Base-by-base conservation (phyloP, 345 rosid genomes). In the Melaleuca alternifolia region DNA sequence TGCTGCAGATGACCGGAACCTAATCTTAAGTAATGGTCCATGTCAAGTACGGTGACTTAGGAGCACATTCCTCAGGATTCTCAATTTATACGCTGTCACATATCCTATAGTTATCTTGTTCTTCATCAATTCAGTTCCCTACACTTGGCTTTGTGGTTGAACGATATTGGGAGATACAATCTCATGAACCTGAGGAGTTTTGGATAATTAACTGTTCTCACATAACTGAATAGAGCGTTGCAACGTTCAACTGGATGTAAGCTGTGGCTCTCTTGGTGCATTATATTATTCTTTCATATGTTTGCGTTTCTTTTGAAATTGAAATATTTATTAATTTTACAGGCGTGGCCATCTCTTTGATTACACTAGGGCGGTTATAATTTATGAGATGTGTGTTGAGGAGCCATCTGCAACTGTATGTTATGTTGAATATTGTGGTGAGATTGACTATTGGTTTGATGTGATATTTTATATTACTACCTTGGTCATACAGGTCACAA, bases 261-360 rank as follows among this genome's bases (percentile, higher is more conserved):
- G 85, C 51, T 91, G 84, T 76, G 76, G 65, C 81, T 57, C 52
- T 76, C 65, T 88, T 50, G 52, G 52, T 83, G 83, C 86, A 28
- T 77, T 44, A 21, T 30, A 46, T 28, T 85, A 53, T 91, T 61
- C 50, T 50, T 24, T 84, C 85, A 41, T 48, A 30, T 37, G 90
- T 89, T 28, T 62, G 54, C 52, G 44, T 62, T n/a, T 50, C 87
- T 48, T 24, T 54, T 65, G 75, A 75, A 61, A 85, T 79, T 87
- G 75, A 76, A 84, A 57, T 84, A 33, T 30, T 51, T 85, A 87
- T 86, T 84, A 71, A 84, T 51, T 88, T 92, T 90, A 86, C 93
- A 97, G 99, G 96, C 98, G 98, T 87, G 99, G 97, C 75, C 99
- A 95, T 89, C 93, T 97, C 76, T 97, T 97, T 91, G 99, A 97